Evolutionary conservation across 805 yeast species (phyloP), one percentile per base, ranked within the genome.

Genomic region (Metschnikowia kofuensis): DNA sequence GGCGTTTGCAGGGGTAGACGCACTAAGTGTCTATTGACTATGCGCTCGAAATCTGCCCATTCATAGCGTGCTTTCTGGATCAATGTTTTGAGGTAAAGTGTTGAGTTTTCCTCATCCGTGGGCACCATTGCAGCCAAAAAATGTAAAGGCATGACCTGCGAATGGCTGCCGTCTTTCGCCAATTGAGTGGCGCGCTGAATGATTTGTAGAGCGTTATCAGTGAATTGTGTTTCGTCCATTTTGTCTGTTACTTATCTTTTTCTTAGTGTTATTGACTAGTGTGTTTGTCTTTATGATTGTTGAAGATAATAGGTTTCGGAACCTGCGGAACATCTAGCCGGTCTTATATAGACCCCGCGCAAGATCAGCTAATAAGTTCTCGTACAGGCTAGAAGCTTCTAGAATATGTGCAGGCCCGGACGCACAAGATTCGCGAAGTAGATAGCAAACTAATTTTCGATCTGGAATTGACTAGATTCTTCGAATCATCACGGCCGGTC

Each of bases 141-240:
- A 68, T 94, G 99, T 48, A 91, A 66, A n/a, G 99, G 99, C 46
- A 80, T 73, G 48, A 94, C 74, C 64, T 88, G 92, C 8, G 92
- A 76, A 68, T 94, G 90, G 44, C 86, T 78, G 62, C 89, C 89
- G 56, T 89, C 95, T 61, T 82, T 79, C 38, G 97, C 96, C 52
- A 94, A 69, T 63, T 85, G 81, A 50, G 83, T 81, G 47, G 98
- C 96, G 60, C 81, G 76, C 58, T 87, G 85, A 44, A 94, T 76
- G 52, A 92, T 80, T 47, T 79, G 83, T 60, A 89, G 80, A 39
- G 97, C 98, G 67, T 94, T 87, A 67, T 94, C 98, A 53, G 99
- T 94, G 58, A 89, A 87, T 76, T 89, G 91, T 50, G 91, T 68
- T 59, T 80, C 80, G 63, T 82, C 85, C 85, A 82, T 21, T 21